These are phyloP conservation scores for Eucalyptus dawsonii DNA, from an alignment of 345 rosid genomes.

Conservation along the genomic window DNA sequence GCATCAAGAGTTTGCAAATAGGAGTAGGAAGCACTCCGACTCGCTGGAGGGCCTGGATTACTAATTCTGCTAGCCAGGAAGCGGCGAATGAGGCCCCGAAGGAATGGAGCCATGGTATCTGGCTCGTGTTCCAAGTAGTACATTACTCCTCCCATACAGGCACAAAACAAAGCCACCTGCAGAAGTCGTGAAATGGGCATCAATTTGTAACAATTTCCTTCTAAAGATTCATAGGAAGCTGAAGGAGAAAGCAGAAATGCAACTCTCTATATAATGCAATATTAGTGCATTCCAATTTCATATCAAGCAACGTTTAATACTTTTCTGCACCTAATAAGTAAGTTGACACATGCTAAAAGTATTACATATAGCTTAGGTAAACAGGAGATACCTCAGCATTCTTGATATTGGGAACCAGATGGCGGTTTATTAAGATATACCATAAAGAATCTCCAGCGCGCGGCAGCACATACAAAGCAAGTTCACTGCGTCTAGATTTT, in stretches of 20 bases:
- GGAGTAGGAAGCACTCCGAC: constrained; percentile 49
- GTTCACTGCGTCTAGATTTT: constrained; percentile 88
- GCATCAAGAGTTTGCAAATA: constrained; percentile 62
- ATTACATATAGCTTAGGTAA: not conserved
- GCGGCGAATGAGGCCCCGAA: constrained; percentile 83
- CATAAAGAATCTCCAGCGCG: constrained; percentile 95
- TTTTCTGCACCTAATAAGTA: not conserved
- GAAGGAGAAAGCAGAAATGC: not conserved
- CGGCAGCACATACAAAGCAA: constrained; percentile 94
- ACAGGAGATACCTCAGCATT: constrained; percentile 69
- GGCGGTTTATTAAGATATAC: constrained; percentile 84
- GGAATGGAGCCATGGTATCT: constrained; percentile 91
- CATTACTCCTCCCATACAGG: constrained; percentile 99
- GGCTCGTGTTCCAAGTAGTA: constrained; percentile 93
- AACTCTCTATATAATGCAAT: not conserved
- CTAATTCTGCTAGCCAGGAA: constrained; percentile 93
- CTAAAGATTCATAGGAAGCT: not conserved
- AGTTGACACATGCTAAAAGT: not conserved
- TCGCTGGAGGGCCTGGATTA: constrained; percentile 50
- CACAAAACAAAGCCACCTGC: constrained; percentile 92
- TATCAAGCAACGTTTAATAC: not conserved
- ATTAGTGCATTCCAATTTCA: not conserved
- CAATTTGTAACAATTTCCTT: not conserved
- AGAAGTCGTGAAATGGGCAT: not conserved
- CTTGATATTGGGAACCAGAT: constrained; percentile 73